phyloP scores from a whole-genome alignment of 2,329 filamentous ascomycete species.

The Colletotrichum brevisporum region DNA sequence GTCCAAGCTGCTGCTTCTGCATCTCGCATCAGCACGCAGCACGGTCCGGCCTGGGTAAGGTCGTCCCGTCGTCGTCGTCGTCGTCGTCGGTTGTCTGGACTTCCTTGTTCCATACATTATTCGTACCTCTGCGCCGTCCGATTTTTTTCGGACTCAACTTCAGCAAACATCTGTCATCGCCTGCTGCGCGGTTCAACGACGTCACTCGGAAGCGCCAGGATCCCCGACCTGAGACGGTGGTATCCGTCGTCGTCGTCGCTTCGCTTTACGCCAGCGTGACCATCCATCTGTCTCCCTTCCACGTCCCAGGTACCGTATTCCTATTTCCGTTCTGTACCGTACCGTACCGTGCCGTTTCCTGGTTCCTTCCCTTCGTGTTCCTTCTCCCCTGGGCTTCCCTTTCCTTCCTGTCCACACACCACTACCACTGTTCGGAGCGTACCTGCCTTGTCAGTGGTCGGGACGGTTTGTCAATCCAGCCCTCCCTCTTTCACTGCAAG shows the following conservation, averaged over 20 bases:
- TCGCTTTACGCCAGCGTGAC: no score
- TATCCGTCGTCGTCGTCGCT: slow-evolving; percentile 10
- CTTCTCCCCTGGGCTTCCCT: slow-evolving; percentile 8
- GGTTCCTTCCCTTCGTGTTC: slow-evolving; percentile 17
- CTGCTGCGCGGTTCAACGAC: slow-evolving; percentile 2
- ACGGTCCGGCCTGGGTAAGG: not conserved
- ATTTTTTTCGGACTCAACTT: not conserved
- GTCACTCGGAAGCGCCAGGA: slow-evolving; percentile 7
- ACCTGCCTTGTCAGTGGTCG: slow-evolving; percentile 25
- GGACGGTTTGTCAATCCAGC: slow-evolving; percentile 35
- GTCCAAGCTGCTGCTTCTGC: slow-evolving; percentile 30
- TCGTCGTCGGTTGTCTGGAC: not conserved
- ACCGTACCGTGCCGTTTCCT: no score
- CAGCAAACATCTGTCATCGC: slow-evolving; percentile 1
- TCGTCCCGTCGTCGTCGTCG: no score
- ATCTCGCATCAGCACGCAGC: not conserved
- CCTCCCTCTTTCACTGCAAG: slow-evolving; percentile 37
- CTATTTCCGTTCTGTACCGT: not conserved
- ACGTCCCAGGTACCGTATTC: slow-evolving; percentile 20
- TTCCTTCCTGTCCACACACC: slow-evolving; percentile 9
- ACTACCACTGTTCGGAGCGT: slow-evolving; percentile 9
- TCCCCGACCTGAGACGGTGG: not conserved
- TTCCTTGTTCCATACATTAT: slow-evolving; percentile 12
- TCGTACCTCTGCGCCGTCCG: slow-evolving; percentile 14
- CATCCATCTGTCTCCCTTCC: slow-evolving; percentile 10